A percentile compares a stretch with the other conserved stretches of the same genome.
Conservation (phyloP, 1,284 basidiomycete genomes). For the Cryptococcus sp. region DNA sequence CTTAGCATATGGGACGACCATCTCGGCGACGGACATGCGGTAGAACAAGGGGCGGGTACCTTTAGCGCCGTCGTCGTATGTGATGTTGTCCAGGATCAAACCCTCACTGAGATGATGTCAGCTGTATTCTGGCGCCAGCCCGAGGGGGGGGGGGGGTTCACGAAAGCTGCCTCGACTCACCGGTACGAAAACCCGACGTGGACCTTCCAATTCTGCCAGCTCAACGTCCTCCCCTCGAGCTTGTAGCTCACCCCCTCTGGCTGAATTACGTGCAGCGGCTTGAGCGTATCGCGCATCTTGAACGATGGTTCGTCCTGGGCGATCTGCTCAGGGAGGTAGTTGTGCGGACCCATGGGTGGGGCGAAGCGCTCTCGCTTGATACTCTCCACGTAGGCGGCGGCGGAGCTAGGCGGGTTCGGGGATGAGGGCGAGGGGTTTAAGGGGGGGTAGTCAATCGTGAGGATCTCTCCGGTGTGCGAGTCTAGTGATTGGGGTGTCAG, state of each 20-base stretch:
- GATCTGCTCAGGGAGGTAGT: conserved; percentile 52
- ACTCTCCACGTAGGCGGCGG: conserved; percentile 29
- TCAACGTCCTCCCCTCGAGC: conserved; percentile 65
- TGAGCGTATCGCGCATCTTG: conserved; percentile 67
- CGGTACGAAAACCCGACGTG: conserved; percentile 36
- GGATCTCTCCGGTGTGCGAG: conserved; percentile 46
- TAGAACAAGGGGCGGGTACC: conserved; percentile 49
- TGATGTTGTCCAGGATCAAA: conserved; percentile 44
- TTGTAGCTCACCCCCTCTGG: conserved; percentile 90
- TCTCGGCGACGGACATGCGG: conserved; percentile 51
- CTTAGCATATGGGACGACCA: conserved; percentile 51
- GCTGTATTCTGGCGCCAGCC: neutral
- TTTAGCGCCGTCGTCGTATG: conserved; percentile 44
- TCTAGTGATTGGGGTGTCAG: conserved; percentile 30
- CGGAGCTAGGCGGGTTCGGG: conserved; percentile 27
- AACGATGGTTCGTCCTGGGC: conserved; percentile 53
- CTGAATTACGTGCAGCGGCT: conserved; percentile 81
- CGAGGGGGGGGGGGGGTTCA: no score
- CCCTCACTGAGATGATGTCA: conserved; percentile 38
- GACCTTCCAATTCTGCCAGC: conserved; percentile 43
- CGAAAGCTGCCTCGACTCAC: conserved; percentile 6
- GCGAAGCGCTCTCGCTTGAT: conserved; percentile 45
- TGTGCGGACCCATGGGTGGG: conserved; percentile 47
- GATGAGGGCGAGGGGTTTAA: conserved; percentile 22
- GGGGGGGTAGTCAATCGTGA: conserved; percentile 49